Percentiles rank a stretch among this genome's conserved stretches.
phyloP scores from a whole-genome alignment of 2,329 filamentous ascomycete genomes.

The Alternaria novae-zelandiae region DNA sequence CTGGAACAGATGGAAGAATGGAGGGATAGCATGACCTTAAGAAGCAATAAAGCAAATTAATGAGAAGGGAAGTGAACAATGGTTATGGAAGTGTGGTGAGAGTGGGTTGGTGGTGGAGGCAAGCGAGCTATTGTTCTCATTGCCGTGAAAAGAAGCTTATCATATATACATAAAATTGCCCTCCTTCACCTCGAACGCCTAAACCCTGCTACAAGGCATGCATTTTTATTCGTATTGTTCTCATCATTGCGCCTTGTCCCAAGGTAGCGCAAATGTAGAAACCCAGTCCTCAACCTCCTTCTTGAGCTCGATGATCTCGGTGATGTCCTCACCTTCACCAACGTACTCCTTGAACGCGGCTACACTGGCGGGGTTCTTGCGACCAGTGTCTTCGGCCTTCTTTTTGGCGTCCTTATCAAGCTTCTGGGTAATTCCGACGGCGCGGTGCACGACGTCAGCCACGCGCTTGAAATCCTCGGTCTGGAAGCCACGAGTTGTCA shows the following conservation, averaged over 20 bases:
- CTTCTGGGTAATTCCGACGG: constrained; percentile 51
- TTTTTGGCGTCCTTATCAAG: constrained; percentile 50
- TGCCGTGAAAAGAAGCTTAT: constrained; percentile 8
- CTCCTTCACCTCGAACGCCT: constrained; percentile 25
- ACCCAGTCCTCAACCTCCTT: constrained; percentile 53
- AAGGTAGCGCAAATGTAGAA: constrained; percentile 50
- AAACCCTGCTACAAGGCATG: constrained; percentile 15
- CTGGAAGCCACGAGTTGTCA: constrained; percentile 95
- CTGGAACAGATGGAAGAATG: background rate
- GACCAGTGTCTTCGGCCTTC: constrained; percentile 43
- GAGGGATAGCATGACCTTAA: background rate
- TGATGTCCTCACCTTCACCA: constrained; percentile 50
- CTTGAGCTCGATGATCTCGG: constrained; percentile 49
- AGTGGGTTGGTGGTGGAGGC: constrained; percentile 1
- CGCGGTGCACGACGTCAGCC: constrained; percentile 51
- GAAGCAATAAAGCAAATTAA: background rate
- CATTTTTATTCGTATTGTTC: constrained; percentile 7
- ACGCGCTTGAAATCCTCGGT: constrained; percentile 85
- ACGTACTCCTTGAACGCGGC: constrained; percentile 51
- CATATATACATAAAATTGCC: constrained; percentile 23
- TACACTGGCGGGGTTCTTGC: constrained; percentile 50
- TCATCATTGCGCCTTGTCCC: constrained; percentile 41
- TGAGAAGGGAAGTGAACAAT: background rate
- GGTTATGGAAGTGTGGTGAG: background rate
- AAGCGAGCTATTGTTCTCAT: constrained; percentile 10